These are phyloP conservation scores for Saccharomycopsis sp. DNA, from an alignment of 805 yeast species.

Conservation along the genomic window DNA sequence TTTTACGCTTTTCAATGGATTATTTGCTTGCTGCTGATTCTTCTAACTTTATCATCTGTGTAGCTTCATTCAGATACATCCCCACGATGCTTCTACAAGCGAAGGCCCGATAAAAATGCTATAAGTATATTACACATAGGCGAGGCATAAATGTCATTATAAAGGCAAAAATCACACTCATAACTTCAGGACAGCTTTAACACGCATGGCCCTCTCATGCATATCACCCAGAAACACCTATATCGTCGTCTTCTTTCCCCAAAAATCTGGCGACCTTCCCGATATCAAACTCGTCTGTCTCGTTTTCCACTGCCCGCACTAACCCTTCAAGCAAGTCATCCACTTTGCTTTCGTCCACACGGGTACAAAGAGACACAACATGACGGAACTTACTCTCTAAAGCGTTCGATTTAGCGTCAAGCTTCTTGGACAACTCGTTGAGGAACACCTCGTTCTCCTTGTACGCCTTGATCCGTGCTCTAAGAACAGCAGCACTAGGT, in stretches of 20 bases:
- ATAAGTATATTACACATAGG: no score
- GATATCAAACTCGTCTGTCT: slow-evolving; percentile 61
- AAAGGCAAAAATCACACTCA: no score
- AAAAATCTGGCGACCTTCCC: slow-evolving; percentile 49
- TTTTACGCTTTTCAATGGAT: no score
- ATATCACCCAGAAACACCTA: no score
- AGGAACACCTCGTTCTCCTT: slow-evolving; percentile 57
- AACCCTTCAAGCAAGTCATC: slow-evolving; percentile 78
- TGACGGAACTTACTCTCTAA: slow-evolving; percentile 75
- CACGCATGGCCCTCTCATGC: no score
- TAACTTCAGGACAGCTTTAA: no score
- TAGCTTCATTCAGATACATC: no score
- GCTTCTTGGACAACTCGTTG: slow-evolving; percentile 41
- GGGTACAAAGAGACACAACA: slow-evolving; percentile 85
- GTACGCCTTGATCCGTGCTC: slow-evolving; percentile 80
- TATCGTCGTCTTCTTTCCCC: slow-evolving; percentile 37
- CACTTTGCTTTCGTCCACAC: slow-evolving; percentile 74
- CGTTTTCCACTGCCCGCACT: slow-evolving; percentile 85
- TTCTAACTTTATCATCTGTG: no score
- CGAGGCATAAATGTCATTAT: no score
- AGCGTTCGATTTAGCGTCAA: slow-evolving; percentile 47
- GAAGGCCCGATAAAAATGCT: no score
- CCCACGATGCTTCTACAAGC: no score
- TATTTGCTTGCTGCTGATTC: no score
- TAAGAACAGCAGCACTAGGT: slow-evolving; percentile 41